These are phyloP conservation scores for Galerina marginata DNA, from an alignment of 768 basidiomycete species.

Conservation along the genomic window DNA sequence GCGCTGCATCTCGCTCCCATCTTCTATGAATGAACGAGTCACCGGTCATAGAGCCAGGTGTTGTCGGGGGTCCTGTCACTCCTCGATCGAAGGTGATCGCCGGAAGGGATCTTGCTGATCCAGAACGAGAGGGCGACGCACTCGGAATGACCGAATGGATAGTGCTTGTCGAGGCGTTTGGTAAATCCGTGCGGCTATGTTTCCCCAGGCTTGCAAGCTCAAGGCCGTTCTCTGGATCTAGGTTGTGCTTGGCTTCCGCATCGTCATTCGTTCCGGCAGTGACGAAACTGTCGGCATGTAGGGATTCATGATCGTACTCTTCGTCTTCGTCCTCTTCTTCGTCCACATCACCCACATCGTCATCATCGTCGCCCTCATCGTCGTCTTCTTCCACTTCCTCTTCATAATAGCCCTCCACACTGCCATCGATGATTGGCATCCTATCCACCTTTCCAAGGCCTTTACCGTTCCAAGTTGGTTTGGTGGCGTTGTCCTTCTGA, in stretches of 20 bases:
- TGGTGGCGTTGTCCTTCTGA: slow-evolving; percentile 16
- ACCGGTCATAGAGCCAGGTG: slow-evolving; percentile 31
- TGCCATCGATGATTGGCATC: slow-evolving; percentile 48
- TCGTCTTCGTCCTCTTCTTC: slow-evolving; percentile 36
- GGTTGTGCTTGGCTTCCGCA: neutral
- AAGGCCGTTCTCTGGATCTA: slow-evolving; percentile 14
- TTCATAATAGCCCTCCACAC: slow-evolving; percentile 38
- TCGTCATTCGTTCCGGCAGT: slow-evolving; percentile 45
- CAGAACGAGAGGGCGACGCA: slow-evolving; percentile 8
- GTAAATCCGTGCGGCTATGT: neutral
- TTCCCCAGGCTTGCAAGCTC: slow-evolving; percentile 15
- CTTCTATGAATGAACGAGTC: slow-evolving; percentile 59
- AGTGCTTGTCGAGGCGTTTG: neutral
- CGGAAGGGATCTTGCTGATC: slow-evolving; percentile 5
- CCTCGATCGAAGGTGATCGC: neutral
- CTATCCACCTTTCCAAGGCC: slow-evolving; percentile 27
- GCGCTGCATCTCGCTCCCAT: slow-evolving; percentile 50
- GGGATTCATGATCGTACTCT: slow-evolving; percentile 46
- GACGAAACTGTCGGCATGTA: slow-evolving; percentile 63
- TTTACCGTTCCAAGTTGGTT: slow-evolving; percentile 9
- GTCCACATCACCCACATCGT: slow-evolving; percentile 28
- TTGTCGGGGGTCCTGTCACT: neutral
- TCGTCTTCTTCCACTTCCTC: slow-evolving; percentile 24
- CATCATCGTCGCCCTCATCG: slow-evolving; percentile 33
- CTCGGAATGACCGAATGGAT: neutral